Percentiles rank a stretch among this genome's conserved stretches.
Evolutionary conservation across 495 filamentous ascomycete genomes (phyloP).

Genomic region (Hypoxylon lienhwacheense): DNA sequence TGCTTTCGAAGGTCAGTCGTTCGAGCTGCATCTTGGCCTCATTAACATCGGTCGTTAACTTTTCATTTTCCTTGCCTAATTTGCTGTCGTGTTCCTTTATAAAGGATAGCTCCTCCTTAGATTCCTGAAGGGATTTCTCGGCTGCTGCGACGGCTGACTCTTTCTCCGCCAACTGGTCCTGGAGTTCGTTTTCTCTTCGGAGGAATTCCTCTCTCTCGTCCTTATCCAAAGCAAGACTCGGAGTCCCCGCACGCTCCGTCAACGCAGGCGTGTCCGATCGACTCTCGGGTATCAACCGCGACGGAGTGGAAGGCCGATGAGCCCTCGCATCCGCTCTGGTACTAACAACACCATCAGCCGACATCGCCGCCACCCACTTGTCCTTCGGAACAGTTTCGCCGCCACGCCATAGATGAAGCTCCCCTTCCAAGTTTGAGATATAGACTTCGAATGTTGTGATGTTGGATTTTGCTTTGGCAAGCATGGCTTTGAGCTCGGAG

Average conservation of each 20-base stretch:
- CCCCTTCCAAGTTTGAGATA: conserved; percentile 78
- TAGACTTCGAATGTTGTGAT: conserved; percentile 86
- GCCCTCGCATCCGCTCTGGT: conserved; percentile 62
- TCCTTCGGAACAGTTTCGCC: conserved; percentile 91
- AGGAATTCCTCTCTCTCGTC: conserved; percentile 97
- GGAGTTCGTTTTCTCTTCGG: conserved; percentile 91
- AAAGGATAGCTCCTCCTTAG: conserved; percentile 77
- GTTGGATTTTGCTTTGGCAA: conserved; percentile 89
- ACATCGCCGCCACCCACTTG: conserved; percentile 55
- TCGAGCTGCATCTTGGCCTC: conserved; percentile 95
- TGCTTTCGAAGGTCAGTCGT: conserved; percentile 91
- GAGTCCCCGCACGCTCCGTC: conserved; percentile 79
- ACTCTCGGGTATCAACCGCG: conserved; percentile 75
- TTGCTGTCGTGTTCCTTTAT: conserved; percentile 81
- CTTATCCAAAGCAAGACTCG: conserved; percentile 85
- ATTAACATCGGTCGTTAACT: conserved; percentile 78
- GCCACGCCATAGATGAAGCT: conserved; percentile 81
- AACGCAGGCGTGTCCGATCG: conserved; percentile 68
- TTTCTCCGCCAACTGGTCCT: conserved; percentile 92
- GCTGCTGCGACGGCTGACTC: conserved; percentile 77
- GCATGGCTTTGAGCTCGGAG: conserved; percentile 84
- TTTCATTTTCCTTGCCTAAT: conserved; percentile 84
- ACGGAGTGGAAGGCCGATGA: conserved; percentile 77
- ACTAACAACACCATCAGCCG: conserved; percentile 63
- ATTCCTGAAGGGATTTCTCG: conserved; percentile 76